phyloP scores from a whole-genome alignment of 2,329 filamentous ascomycete species.

The Fragosphaeria purpurea region DNA sequence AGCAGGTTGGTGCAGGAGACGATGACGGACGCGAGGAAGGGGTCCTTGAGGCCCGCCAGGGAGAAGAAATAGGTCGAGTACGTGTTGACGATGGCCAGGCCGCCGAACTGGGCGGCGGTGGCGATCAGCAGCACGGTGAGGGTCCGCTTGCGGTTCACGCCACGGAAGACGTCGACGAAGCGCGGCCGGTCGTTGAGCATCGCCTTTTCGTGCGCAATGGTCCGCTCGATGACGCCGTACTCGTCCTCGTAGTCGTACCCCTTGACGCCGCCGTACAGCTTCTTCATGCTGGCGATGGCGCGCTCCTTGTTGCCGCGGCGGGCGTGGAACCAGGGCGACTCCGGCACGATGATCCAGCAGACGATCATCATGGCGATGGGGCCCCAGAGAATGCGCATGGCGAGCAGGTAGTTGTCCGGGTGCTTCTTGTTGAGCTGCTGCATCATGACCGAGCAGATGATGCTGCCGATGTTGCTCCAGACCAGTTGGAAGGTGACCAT shows the following conservation, averaged over 20 bases:
- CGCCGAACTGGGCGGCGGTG: conserved; percentile 4
- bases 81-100: conserved; percentile 8
- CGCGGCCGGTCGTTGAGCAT: not conserved
- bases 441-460: conserved; percentile 7
- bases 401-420: conserved; percentile 8
- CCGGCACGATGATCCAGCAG: conserved; percentile 7
- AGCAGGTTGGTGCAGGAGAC: conserved; percentile 6
- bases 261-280: conserved; percentile 5
- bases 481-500: conserved; percentile 9
- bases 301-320: conserved; percentile 7
- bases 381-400: conserved; percentile 8
- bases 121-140: conserved; percentile 8
- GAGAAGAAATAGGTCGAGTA: conserved; percentile 9
- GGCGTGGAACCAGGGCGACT: conserved; percentile 10
- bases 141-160: conserved; percentile 4
- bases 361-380: conserved; percentile 6
- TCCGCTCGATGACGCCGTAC: conserved; percentile 6
- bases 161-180: conserved; percentile 5
- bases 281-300: conserved; percentile 1
- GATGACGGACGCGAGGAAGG: conserved; percentile 6
- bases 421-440: conserved; percentile 9
- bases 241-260: conserved; percentile 6
- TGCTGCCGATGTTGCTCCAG: conserved; percentile 8
- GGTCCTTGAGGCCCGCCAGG: conserved; percentile 4
- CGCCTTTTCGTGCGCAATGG: conserved; percentile 6